Percentiles rank a stretch among this genome's conserved stretches.
phyloP scores from a whole-genome alignment of 805 yeast genomes.

The Metschnikowia shivogae region DNA sequence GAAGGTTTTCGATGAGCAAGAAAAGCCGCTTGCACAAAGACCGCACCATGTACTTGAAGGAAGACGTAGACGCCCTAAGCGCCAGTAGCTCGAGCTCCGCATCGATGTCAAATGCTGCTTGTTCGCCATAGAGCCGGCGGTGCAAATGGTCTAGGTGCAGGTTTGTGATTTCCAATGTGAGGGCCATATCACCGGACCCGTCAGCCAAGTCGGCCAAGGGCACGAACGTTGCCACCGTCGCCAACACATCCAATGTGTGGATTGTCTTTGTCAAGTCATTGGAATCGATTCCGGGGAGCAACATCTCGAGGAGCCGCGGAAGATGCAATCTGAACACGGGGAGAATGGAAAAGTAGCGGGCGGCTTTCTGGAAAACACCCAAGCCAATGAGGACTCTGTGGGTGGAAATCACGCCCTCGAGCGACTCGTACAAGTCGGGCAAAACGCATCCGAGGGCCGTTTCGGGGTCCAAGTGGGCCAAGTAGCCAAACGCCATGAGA shows the following conservation, averaged over 20 bases:
- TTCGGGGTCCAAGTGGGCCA: constrained; percentile 60
- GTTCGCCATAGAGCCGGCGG: constrained; percentile 29
- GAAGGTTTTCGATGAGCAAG: constrained; percentile 62
- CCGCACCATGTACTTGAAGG: constrained; percentile 58
- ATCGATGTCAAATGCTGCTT: constrained; percentile 28
- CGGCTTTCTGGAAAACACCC: constrained; percentile 58
- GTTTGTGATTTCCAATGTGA: constrained; percentile 54
- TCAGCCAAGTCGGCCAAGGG: constrained; percentile 63
- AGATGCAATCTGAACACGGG: constrained; percentile 73
- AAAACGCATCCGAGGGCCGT: constrained; percentile 50
- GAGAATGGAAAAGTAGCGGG: constrained; percentile 60
- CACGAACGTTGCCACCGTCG: constrained; percentile 63
- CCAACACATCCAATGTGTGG: constrained; percentile 63
- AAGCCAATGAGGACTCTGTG: constrained; percentile 77
- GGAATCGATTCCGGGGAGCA: constrained; percentile 79
- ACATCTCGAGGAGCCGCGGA: constrained; percentile 64
- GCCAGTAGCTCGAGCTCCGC: constrained; percentile 49
- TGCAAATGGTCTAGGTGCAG: constrained; percentile 58
- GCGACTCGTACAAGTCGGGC: constrained; percentile 72
- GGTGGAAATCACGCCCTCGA: constrained; percentile 65
- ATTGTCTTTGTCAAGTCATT: constrained; percentile 77
- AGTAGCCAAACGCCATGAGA: constrained; percentile 53
- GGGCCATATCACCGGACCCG: constrained; percentile 35
- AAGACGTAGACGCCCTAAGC: constrained; percentile 66
- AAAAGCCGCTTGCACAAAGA: constrained; percentile 57